Percentiles rank a stretch among this genome's conserved stretches.
phyloP scores from a whole-genome alignment of 257 asterid species.

The Phtheirospermum japonicum region DNA sequence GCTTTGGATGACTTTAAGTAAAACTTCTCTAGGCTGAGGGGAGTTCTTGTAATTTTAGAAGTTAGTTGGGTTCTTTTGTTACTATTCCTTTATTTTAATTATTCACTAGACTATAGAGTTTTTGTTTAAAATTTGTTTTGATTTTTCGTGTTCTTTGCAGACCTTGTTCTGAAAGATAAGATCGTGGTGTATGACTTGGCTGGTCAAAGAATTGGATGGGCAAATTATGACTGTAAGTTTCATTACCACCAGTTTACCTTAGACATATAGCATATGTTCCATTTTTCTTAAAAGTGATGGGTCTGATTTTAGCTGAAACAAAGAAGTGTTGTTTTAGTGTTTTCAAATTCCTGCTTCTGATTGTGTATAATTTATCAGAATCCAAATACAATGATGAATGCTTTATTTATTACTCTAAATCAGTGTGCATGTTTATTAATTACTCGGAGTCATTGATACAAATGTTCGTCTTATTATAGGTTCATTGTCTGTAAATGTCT shows the following conservation, averaged over 20 bases:
- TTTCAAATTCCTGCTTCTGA: background rate
- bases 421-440: background rate
- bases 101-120: background rate
- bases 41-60: no score
- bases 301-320: background rate
- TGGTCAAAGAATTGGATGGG: slow-evolving; percentile 86
- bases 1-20: no score
- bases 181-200: slow-evolving; percentile 85
- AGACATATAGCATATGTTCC: background rate
- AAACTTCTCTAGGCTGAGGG: no score
- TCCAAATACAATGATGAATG: no score
- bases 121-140: background rate
- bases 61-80: background rate
- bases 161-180: slow-evolving; percentile 87
- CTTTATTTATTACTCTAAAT: no score
- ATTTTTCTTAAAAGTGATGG: background rate
- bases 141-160: slow-evolving; percentile 36
- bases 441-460: slow-evolving; percentile 6
- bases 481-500: slow-evolving; percentile 68
- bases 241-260: background rate
- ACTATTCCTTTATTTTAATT: background rate
- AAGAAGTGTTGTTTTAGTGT: background rate
- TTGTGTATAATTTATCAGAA: no score
- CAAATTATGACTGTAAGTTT: slow-evolving; percentile 80
- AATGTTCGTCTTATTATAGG: slow-evolving; percentile 38